Evolutionary conservation across 495 filamentous ascomycete genomes (phyloP), one percentile per base, ranked within the genome.

Genomic region (Haplographium delicatum): DNA sequence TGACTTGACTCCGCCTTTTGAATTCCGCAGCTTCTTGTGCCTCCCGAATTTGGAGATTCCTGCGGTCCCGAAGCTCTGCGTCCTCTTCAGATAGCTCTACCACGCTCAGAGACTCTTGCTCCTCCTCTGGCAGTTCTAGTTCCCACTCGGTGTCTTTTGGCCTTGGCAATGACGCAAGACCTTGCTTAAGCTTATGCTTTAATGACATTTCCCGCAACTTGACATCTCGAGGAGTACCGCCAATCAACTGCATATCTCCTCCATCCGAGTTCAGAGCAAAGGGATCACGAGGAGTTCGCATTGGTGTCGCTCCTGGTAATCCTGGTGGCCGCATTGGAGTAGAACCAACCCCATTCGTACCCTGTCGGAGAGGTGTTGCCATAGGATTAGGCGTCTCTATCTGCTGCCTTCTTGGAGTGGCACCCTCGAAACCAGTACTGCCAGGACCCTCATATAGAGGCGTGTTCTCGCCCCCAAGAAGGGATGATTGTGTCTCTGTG

Each of bases 391-490:
- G 94, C 2, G 93, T 98, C 18, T 87, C 75, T 25, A 95, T 78
- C 15, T 84, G 74, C 54, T 94, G 88, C 59, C 80, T 82, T 49
- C 88, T 78, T 33, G 91, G 91, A 5, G 87, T 81, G 22, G 85
- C 83, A 16, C 90, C 86, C 54, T 95, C 88, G 59, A 95, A 95
- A 0, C 90, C 90, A 24, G 91, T 95, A 20, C 89, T 91, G 8
- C 79, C 83, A 30, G 73, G 71, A 16, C 88, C 88, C 58, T 95
- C 86, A 51, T 89, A 80, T 9, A 97, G 73, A 31, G 88, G 87
- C 0, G 89, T 91, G 58, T 96, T 97, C 51, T 97, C 94, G 0
- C 91, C 93, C 47, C 93, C 93, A 15, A 97, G 76, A 13, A 98
- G 72, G 15, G 89, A 94, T n/a, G 91, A 96, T 62, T 96, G 87